Conservation (phyloP, 345 rosid genomes). For the Camelina neglecta region DNA sequence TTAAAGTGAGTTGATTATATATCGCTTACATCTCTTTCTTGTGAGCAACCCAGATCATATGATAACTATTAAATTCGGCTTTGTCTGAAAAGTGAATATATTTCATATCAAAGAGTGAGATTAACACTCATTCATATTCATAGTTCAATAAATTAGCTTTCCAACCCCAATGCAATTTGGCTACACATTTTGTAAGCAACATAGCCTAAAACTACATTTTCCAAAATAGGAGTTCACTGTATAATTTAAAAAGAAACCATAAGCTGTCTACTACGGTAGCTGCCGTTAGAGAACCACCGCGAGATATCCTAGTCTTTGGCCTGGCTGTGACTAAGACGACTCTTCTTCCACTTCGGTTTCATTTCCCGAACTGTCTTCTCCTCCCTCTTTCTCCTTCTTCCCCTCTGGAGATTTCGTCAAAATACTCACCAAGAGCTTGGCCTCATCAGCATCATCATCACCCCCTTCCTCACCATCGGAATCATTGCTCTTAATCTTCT, state of each 20-base stretch:
- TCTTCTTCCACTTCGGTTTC: not conserved
- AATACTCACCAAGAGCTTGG: not conserved
- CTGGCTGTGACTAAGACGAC: not conserved
- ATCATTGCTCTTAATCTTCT: not conserved
- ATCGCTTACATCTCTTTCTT: not conserved
- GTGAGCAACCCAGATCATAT: not conserved
- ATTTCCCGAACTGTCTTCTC: not conserved
- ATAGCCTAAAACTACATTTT: not conserved
- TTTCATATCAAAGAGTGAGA: not conserved
- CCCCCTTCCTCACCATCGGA: not conserved
- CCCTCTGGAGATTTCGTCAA: not conserved
- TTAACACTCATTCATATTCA: constrained; percentile 19
- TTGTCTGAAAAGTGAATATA: not conserved
- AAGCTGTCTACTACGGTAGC: constrained; percentile 11
- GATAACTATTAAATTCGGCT: not conserved
- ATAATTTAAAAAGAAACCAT: constrained; percentile 21
- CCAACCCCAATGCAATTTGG: constrained; percentile 20
- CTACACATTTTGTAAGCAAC: constrained; percentile 27
- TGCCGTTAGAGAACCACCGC: constrained; percentile 15
- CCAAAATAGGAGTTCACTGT: constrained; percentile 13
- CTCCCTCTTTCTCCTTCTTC: not conserved
- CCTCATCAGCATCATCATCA: not conserved
- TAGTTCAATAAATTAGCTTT: constrained; percentile 28
- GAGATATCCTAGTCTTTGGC: not conserved
- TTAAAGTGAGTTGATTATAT: too few species aligned